Conservation (phyloP, 192 early-diverging fungal genomes). For the Rhizoclosmatium sp. region DNA sequence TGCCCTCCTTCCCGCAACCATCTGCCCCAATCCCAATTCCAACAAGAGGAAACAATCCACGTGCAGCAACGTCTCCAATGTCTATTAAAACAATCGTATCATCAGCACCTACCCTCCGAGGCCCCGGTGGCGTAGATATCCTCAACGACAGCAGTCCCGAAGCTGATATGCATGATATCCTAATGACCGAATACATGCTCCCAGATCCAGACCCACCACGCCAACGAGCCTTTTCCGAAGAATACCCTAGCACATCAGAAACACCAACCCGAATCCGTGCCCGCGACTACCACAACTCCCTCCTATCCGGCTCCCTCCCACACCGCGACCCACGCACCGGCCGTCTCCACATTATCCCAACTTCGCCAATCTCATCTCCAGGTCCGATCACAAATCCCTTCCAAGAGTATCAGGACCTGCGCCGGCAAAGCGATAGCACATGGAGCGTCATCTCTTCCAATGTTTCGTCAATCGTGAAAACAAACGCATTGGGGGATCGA, state of each 20-base stretch:
- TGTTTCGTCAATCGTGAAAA: not conserved
- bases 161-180: not conserved
- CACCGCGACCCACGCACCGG: constrained; percentile 1
- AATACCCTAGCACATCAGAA: not conserved
- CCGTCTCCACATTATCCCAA: not conserved
- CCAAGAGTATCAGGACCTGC: not conserved
- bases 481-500: not conserved
- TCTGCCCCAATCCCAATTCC: not conserved
- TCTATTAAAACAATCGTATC: not conserved
- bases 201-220: not conserved
- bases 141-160: constrained; percentile 3
- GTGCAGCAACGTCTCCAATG: not conserved
- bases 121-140: not conserved
- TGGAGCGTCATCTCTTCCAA: not conserved
- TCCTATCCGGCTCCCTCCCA: not conserved
- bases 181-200: not conserved
- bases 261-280: not conserved
- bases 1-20: not conserved
- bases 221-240: not conserved
- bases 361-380: not conserved
- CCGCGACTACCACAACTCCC: not conserved
- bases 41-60: not conserved
- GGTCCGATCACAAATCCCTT: not conserved
- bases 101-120: not conserved
- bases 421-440: not conserved